Base-by-base conservation (phyloP, 202 grass and related monocot species). In the Musa balbisiana region DNA sequence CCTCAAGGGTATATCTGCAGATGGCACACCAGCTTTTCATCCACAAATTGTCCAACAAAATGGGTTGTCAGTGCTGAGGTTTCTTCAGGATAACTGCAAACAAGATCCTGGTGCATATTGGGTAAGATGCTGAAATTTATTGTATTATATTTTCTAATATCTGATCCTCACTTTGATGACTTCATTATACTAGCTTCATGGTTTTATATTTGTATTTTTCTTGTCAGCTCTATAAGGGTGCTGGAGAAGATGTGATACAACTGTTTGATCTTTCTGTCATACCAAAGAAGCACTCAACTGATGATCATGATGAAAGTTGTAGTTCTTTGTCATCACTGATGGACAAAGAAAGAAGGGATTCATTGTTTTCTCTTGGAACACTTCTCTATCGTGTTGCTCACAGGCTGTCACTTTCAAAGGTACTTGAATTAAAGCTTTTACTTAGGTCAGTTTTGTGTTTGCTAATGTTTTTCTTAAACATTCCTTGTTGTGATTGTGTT, bases 51-150 rank as follows among this genome's bases (percentile, higher is more conserved):
- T 94, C 73, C 95, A 94, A 85, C 91, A 98, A 89, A 93, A 99
- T 91, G 95, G 95, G 19, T 72, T 99, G 25, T 89, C 91, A 81
- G 95, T 99, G 49, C 80, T 99, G 58, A 89, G 87, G 55, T 99
- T 99, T 79, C 89, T 99, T 80, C 91, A 92, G 80, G 85, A 90
- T 81, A 99, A 99, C 69, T 99, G 91, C 81, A 99, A 94, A 81
- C 88, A 94, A 88, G 91, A 99, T 59, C 94, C 91, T 85, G 89
- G 91, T 85, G 91, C 95, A 84, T 99, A 99, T 81, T 99, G 87
- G 95, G 95, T 98, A 98, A 85, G 3, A 53, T 54, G 49, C 3
- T 53, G 29, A 76, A 81, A 59, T 53, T 50, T 62, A 17, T 52
- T 9, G 52, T 21, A 55, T 24, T 33, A 56, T 74, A 27, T 49